These are phyloP conservation scores for Fibroporia radiculosa DNA, from an alignment of 768 basidiomycete species.

Conservation along the genomic window DNA sequence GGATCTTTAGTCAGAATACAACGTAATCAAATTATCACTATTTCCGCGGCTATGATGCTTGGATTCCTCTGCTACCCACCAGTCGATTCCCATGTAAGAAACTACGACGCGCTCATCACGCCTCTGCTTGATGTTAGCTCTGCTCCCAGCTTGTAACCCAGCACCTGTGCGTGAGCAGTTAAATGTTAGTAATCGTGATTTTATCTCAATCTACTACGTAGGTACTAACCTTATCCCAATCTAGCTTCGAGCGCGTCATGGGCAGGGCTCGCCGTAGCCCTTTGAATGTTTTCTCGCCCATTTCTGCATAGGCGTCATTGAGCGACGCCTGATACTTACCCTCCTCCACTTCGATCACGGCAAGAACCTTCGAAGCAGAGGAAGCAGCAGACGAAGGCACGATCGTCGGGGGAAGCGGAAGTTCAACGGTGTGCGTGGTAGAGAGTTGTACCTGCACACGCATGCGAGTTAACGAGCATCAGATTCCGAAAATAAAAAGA, in stretches of 20 bases:
- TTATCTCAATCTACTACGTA: neutral
- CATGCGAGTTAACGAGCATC: neutral
- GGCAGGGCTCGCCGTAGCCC: constrained; percentile 85
- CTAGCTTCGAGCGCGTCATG: constrained; percentile 86
- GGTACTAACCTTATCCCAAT: constrained; percentile 80
- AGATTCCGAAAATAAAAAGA: neutral
- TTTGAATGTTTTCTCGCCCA: constrained; percentile 93
- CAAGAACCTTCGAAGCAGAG: constrained; percentile 66
- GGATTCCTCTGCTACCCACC: too few species aligned
- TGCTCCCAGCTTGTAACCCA: constrained; percentile 67
- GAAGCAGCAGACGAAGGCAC: constrained; percentile 40
- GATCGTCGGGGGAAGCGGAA: constrained; percentile 56
- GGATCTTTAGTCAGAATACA: too few species aligned
- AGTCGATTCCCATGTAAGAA: too few species aligned
- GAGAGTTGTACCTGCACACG: constrained; percentile 75
- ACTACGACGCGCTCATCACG: constrained; percentile 30
- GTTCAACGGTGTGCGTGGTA: constrained; percentile 59
- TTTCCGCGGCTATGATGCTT: too few species aligned
- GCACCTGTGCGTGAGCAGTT: constrained; percentile 30
- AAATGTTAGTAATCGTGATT: neutral
- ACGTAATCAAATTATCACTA: too few species aligned
- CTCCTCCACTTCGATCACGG: constrained; percentile 76
- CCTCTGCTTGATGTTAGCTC: constrained; percentile 65
- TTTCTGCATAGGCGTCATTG: constrained; percentile 76
- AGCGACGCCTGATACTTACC: constrained; percentile 71